phyloP scores from a whole-genome alignment of 192 early-diverging fungal genomes.

The Coemansia sp. region DNA sequence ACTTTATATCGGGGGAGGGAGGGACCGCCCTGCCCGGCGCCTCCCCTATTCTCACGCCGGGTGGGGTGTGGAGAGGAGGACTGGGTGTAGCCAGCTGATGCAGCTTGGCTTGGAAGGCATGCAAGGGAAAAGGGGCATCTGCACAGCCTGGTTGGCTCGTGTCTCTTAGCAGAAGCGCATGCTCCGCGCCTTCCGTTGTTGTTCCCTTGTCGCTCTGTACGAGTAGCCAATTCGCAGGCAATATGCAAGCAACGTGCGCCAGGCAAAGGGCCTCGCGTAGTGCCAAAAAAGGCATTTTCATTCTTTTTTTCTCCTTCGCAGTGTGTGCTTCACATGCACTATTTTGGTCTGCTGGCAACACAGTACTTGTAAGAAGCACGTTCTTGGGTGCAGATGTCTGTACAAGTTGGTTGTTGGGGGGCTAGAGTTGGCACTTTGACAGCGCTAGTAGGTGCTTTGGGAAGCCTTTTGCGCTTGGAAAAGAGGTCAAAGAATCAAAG shows the following conservation, averaged over 20 bases:
- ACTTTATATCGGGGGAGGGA: background rate
- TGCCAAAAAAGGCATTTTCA: too few relatives aligned
- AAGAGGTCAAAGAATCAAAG: too few relatives aligned
- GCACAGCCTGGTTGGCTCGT: background rate
- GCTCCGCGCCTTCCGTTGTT: background rate
- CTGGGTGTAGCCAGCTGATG: background rate
- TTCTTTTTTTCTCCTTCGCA: too few relatives aligned
- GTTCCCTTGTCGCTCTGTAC: background rate
- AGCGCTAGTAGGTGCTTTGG: too few relatives aligned
- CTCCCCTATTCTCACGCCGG: slow-evolving; percentile 8
- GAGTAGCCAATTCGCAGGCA: background rate
- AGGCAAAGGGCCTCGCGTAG: background rate
- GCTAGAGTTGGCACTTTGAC: too few relatives aligned
- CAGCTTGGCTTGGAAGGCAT: background rate
- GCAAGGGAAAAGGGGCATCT: too few relatives aligned
- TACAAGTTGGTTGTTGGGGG: too few relatives aligned
- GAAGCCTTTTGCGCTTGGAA: background rate
- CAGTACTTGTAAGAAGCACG: too few relatives aligned
- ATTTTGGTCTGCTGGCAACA: too few relatives aligned
- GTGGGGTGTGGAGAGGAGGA: slow-evolving; percentile 2
- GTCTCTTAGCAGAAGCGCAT: background rate
- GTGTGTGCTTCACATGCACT: too few relatives aligned
- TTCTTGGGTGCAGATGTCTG: too few relatives aligned
- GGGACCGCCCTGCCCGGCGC: background rate
- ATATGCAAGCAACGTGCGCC: background rate